Evolutionary conservation across 768 basidiomycete species (phyloP).

Genomic region (Hypholoma sublateritium): DNA sequence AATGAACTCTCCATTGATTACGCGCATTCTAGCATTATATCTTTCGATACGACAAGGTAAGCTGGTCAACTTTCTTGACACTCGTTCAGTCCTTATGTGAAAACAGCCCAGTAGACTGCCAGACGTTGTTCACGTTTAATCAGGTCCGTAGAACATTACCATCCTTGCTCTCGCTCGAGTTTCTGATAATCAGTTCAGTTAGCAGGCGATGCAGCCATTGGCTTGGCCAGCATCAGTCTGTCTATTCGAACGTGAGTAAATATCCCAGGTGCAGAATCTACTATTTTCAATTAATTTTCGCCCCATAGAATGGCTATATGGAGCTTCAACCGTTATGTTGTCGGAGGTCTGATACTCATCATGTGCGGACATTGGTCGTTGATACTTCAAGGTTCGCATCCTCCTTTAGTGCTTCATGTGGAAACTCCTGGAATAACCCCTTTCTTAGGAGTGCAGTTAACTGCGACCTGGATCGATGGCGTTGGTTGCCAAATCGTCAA

Average conservation of each 20-base stretch:
- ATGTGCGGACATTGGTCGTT: constrained; percentile 73
- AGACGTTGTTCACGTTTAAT: constrained; percentile 63
- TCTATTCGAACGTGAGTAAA: constrained; percentile 54
- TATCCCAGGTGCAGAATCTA: not conserved
- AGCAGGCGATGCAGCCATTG: constrained; percentile 46
- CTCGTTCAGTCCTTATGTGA: not conserved
- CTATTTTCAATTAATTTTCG: not conserved
- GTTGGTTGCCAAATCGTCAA: constrained; percentile 52
- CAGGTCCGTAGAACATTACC: constrained; percentile 32
- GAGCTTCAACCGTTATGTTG: constrained; percentile 55
- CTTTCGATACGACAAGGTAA: constrained; percentile 48
- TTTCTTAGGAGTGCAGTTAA: constrained; percentile 54
- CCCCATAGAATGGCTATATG: constrained; percentile 55
- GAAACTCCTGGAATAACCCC: not conserved
- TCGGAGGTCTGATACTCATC: constrained; percentile 48
- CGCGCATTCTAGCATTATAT: constrained; percentile 38
- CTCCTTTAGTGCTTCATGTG: not conserved
- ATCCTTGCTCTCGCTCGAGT: not conserved
- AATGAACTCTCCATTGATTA: not conserved
- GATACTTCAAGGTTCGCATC: constrained; percentile 55
- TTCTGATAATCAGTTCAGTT: constrained; percentile 9
- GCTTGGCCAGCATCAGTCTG: constrained; percentile 59
- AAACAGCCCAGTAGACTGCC: constrained; percentile 56
- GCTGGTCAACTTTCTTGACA: constrained; percentile 10
- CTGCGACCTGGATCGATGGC: constrained; percentile 50